Evolutionary conservation across 805 yeast species (phyloP), one percentile per base, ranked within the genome.

Genomic region (Saccharomycopsis sp.): DNA sequence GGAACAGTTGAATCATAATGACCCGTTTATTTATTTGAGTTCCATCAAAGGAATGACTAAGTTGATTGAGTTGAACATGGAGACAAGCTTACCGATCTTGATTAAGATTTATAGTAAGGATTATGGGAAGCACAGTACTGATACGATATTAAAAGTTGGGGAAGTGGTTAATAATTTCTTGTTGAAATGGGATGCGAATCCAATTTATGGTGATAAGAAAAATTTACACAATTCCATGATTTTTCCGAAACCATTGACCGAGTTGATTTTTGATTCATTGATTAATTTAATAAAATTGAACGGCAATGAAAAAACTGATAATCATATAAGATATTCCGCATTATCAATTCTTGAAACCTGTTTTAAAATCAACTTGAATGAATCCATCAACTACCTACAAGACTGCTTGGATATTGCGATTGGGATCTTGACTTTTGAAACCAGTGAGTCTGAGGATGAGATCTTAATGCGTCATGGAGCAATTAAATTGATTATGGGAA

Each of bases 21-120:
- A 89, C 44, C 95, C 98, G 0, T 89, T 77, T 56, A 74, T 92
- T 13, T 92, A 85, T 54, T 56, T 92, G 40, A 89, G 85, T 52
- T 81, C 80, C 1, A 83, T 92, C 46, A 85, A 82, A 52, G 88
- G 92, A 0, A 58, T 92, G 20, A 79, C 76, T 33, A 64, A 70
- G 13, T 56, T 87, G 30, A 56, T 81, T n/a, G 72, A 62, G 28
- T 53, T 55, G 42, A 67, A 69, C 40, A 62, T 63, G 19, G 40
- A 48, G 0, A 53, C 52, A 4, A 66, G 71, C 0, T 37, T 71
- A 2, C 55, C 60, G 2, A 52, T 59, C 2, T 54, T 76, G 17
- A 47, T 64, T 3, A 49, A 60, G 2, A 49, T 70, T 3, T 75
- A 71, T 46, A 17, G 17, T 5, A 13, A 18, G 13, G 3, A 33